These are phyloP conservation scores for Phytophthora sp. DNA, from an alignment of 352 stramenopile species.

Conservation along the genomic window DNA sequence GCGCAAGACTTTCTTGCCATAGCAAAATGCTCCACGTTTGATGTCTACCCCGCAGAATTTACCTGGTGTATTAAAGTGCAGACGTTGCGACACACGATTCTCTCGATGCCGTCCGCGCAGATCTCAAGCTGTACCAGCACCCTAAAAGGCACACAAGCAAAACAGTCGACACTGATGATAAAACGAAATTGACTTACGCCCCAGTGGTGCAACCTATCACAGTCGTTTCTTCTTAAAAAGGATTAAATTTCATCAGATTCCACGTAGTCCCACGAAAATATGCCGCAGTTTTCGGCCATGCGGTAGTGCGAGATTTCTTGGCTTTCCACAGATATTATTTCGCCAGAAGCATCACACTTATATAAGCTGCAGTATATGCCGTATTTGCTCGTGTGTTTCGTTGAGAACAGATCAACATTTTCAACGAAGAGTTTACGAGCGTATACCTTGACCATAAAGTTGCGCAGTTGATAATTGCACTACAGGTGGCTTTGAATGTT, in stretches of 20 bases:
- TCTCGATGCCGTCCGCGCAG: slow-evolving; percentile 53
- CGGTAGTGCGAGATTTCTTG: slow-evolving; percentile 35
- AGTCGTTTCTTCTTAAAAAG: slow-evolving; percentile 14
- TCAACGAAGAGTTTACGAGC: slow-evolving; percentile 22
- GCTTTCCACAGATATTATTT: slow-evolving; percentile 26
- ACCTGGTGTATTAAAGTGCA: slow-evolving; percentile 59
- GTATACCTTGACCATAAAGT: slow-evolving; percentile 35
- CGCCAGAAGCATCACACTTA: slow-evolving; percentile 22
- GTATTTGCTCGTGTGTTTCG: slow-evolving; percentile 34
- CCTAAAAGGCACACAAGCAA: slow-evolving; percentile 4
- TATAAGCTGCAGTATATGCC: slow-evolving; percentile 26
- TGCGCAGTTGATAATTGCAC: slow-evolving; percentile 30
- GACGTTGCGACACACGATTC: slow-evolving; percentile 59
- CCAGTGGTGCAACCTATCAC: slow-evolving; percentile 31
- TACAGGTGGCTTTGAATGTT: slow-evolving; percentile 27
- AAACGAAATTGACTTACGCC: slow-evolving; percentile 33
- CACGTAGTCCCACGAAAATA: slow-evolving; percentile 44
- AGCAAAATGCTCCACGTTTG: slow-evolving; percentile 36
- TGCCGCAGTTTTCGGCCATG: slow-evolving; percentile 23
- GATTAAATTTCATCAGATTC: slow-evolving; percentile 38
- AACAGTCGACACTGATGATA: slow-evolving; percentile 9
- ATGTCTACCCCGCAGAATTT: slow-evolving; percentile 13
- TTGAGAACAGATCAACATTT: slow-evolving; percentile 16
- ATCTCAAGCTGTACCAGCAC: slow-evolving; percentile 49
- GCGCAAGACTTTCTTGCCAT: slow-evolving; percentile 34